Percentiles rank a stretch among this genome's conserved stretches.
Conservation (phyloP, 2,329 filamentous ascomycete species). For the Monilinia polystroma region DNA sequence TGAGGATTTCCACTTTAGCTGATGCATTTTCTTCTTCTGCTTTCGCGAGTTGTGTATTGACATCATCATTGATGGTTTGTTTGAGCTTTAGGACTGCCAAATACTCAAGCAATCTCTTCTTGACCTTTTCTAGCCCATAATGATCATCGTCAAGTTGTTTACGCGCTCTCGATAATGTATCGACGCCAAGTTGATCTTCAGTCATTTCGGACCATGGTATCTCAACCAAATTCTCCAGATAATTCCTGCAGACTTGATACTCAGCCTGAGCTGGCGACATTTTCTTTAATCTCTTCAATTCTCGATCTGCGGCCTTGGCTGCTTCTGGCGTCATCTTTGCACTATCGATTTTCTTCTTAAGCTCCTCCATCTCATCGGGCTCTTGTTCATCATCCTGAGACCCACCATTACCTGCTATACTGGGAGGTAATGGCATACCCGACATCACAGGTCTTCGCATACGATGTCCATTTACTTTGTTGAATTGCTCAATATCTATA, state of each 20-base stretch:
- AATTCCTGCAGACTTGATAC: conserved; percentile 89
- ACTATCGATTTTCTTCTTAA: conserved; percentile 81
- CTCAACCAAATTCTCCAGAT: conserved; percentile 89
- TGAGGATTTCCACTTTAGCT: conserved; percentile 68
- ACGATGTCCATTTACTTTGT: conserved; percentile 46
- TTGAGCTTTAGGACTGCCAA: conserved; percentile 94
- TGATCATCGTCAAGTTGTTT: conserved; percentile 95
- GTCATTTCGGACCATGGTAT: conserved; percentile 89
- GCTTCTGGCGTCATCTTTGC: conserved; percentile 82
- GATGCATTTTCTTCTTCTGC: conserved; percentile 57
- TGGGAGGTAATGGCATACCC: conserved; percentile 33
- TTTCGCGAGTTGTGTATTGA: conserved; percentile 74
- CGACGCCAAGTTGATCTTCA: conserved; percentile 78
- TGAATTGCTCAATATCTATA: conserved; percentile 55
- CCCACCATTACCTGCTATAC: conserved; percentile 27
- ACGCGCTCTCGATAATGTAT: conserved; percentile 75
- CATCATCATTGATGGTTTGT: conserved; percentile 80
- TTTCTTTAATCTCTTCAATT: conserved; percentile 83
- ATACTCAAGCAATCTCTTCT: conserved; percentile 94
- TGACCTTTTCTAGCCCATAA: conserved; percentile 94
- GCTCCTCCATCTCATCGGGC: conserved; percentile 82
- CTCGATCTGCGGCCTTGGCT: conserved; percentile 84
- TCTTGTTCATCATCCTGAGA: conserved; percentile 70
- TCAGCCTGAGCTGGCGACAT: conserved; percentile 97
- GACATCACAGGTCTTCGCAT: conserved; percentile 34